Conservation (phyloP, 805 yeast species). For the Tetrapisispora namnaoensis region DNA sequence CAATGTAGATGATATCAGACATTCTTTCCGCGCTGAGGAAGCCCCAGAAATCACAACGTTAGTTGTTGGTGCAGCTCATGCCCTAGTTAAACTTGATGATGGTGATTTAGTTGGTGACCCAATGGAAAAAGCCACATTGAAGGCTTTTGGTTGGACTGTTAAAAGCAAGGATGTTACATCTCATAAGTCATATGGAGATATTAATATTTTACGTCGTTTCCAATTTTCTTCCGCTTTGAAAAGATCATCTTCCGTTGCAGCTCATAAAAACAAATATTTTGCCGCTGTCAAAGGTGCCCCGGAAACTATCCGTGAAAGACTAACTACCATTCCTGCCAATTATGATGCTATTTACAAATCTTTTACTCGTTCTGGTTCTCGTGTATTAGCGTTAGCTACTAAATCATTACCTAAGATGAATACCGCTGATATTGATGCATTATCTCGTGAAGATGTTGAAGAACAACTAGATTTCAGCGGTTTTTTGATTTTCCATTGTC, state of each 20-base stretch:
- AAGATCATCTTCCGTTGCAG: constrained; percentile 82
- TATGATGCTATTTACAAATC: constrained; percentile 83
- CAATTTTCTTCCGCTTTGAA: constrained; percentile 94
- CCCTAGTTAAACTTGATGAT: constrained; percentile 85
- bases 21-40: constrained; percentile 42
- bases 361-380: constrained; percentile 89
- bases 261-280: constrained; percentile 44
- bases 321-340: constrained; percentile 56
- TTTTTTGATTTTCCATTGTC: constrained; percentile 94
- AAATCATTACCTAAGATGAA: constrained; percentile 52
- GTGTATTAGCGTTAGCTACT: constrained; percentile 92
- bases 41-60: constrained; percentile 61
- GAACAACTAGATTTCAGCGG: constrained; percentile 72
- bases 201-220: constrained; percentile 81
- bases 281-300: constrained; percentile 98
- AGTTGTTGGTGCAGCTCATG: constrained; percentile 92
- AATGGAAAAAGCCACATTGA: constrained; percentile 94
- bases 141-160: constrained; percentile 78
- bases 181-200: constrained; percentile 36
- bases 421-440: constrained; percentile 42
- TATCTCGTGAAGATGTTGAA: constrained; percentile 73
- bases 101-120: constrained; percentile 99
- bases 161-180: constrained; percentile 64
- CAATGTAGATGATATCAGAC: constrained; percentile 40
- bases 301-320: constrained; percentile 79